A percentile compares a stretch with the other conserved stretches of the same genome.
phyloP scores from a whole-genome alignment of 768 basidiomycete species.

The Zangia roseola region DNA sequence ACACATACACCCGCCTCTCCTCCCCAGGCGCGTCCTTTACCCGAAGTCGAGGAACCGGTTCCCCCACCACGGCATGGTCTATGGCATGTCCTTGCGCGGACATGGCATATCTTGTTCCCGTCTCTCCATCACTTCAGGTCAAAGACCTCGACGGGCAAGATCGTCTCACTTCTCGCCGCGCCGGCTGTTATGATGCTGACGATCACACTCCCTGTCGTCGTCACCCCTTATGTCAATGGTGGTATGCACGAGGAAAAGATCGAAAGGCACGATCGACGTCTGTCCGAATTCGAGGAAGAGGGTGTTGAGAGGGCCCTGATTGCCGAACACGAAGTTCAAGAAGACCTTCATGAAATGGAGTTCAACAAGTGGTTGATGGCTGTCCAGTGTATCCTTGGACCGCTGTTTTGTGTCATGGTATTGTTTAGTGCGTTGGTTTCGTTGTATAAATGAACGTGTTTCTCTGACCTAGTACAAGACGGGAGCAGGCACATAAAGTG shows the following conservation, averaged over 20 bases:
- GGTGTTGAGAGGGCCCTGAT: slow-evolving; percentile 65
- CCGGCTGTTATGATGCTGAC: slow-evolving; percentile 87
- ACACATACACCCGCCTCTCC: slow-evolving; percentile 52
- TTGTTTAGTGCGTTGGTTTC: slow-evolving; percentile 64
- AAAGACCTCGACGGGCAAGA: slow-evolving; percentile 68
- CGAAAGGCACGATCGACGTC: slow-evolving; percentile 39
- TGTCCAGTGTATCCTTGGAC: slow-evolving; percentile 78
- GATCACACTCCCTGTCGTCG: slow-evolving; percentile 87
- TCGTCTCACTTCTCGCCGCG: slow-evolving; percentile 76
- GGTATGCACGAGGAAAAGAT: slow-evolving; percentile 24
- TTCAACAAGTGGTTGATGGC: slow-evolving; percentile 87
- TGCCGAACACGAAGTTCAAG: slow-evolving; percentile 71
- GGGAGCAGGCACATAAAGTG: slow-evolving; percentile 44
- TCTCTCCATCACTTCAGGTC: slow-evolving; percentile 71
- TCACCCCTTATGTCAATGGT: slow-evolving; percentile 47
- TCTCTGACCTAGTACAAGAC: slow-evolving; percentile 14
- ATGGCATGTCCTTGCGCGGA: slow-evolving; percentile 36
- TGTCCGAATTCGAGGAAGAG: slow-evolving; percentile 76
- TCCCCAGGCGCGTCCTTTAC: slow-evolving; percentile 37
- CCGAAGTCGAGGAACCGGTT: slow-evolving; percentile 44
- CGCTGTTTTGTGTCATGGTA: slow-evolving; percentile 71
- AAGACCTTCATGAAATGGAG: slow-evolving; percentile 61
- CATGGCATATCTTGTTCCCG: slow-evolving; percentile 76
- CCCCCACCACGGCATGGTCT: slow-evolving; percentile 38
- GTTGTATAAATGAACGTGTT: neutral